Conservation (phyloP, 2,329 filamentous ascomycete genomes). For the Colletotrichum caudatum region DNA sequence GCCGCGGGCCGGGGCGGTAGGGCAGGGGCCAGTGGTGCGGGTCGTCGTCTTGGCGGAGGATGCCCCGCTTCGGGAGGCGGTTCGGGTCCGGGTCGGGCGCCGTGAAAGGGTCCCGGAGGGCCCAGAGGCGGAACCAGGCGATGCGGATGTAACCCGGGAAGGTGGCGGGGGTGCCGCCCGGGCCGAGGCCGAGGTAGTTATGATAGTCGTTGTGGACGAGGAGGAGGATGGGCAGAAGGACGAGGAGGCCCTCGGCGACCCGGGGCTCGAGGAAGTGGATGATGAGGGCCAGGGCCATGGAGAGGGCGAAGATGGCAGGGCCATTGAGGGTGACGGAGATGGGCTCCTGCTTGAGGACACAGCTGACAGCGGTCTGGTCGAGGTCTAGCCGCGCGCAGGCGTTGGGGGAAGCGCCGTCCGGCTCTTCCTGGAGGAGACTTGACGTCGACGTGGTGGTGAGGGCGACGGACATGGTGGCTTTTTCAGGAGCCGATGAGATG, state of each 20-base stretch:
- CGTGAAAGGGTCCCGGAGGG: slow-evolving; percentile 76
- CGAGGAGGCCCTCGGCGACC: slow-evolving; percentile 63
- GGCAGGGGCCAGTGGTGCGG: slow-evolving; percentile 60
- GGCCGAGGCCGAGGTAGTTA: slow-evolving; percentile 81
- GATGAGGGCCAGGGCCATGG: slow-evolving; percentile 61
- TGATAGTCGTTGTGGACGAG: slow-evolving; percentile 77
- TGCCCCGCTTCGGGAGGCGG: slow-evolving; percentile 67
- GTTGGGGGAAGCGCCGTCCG: slow-evolving; percentile 29
- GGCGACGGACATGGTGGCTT: slow-evolving; percentile 39
- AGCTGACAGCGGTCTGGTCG: slow-evolving; percentile 52
- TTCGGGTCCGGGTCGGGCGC: slow-evolving; percentile 65
- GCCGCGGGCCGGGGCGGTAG: slow-evolving; percentile 72
- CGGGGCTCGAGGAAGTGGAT: slow-evolving; percentile 64
- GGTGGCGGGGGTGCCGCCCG: slow-evolving; percentile 83
- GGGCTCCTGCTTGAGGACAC: slow-evolving; percentile 59
- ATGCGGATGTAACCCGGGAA: slow-evolving; percentile 79
- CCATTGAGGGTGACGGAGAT: slow-evolving; percentile 67
- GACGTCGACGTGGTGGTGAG: slow-evolving; percentile 37
- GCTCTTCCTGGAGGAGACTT: slow-evolving; percentile 30
- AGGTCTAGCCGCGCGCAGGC: slow-evolving; percentile 47
- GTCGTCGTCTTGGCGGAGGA: slow-evolving; percentile 58
- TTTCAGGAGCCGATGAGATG: slow-evolving; percentile 13
- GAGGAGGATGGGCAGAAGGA: slow-evolving; percentile 61
- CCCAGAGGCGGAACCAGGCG: slow-evolving; percentile 78
- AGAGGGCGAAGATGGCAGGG: slow-evolving; percentile 58